Evolutionary conservation across 352 stramenopile genomes (phyloP).

Genomic region (Poterioochromonas sp.): DNA sequence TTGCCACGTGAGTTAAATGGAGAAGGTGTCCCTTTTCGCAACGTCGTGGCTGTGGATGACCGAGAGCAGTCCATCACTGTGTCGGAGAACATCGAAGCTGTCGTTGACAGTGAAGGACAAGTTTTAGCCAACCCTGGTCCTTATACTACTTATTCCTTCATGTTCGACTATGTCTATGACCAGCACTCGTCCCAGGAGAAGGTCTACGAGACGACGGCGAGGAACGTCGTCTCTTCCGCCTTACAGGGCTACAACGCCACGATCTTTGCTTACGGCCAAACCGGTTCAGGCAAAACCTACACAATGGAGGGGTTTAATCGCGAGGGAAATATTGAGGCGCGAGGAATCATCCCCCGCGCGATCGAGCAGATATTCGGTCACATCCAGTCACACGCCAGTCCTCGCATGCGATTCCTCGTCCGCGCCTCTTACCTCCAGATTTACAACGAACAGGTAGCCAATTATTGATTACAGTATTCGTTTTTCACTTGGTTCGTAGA

Average conservation of each 20-base stretch:
- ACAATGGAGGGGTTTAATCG: constrained; percentile 27
- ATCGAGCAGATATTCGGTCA: constrained; percentile 32
- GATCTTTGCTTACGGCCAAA: constrained; percentile 35
- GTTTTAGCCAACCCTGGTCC: constrained; percentile 45
- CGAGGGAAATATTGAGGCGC: constrained; percentile 12
- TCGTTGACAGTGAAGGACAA: constrained; percentile 29
- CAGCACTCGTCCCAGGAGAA: constrained; percentile 71
- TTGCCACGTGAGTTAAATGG: constrained; percentile 71
- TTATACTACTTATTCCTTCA: constrained; percentile 76
- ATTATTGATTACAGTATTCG: too few species aligned
- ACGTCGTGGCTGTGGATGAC: constrained; percentile 71
- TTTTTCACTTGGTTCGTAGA: constrained; percentile 45
- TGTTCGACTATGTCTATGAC: constrained; percentile 87
- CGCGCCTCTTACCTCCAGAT: constrained; percentile 96
- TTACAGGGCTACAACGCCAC: constrained; percentile 35
- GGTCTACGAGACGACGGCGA: constrained; percentile 83
- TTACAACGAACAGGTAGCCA: constrained; percentile 82
- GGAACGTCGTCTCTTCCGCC: constrained; percentile 76
- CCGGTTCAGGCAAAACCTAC: constrained; percentile 31
- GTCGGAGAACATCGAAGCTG: constrained; percentile 61
- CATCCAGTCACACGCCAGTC: constrained; percentile 5
- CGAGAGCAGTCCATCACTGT: constrained; percentile 71
- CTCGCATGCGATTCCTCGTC: constrained; percentile 48
- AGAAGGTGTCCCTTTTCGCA: constrained; percentile 74
- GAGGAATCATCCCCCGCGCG: constrained; percentile 32